Percentiles rank a stretch among this genome's conserved stretches.
Evolutionary conservation across 768 basidiomycete species (phyloP).

Genomic region (Clitopilus passeckerianus): DNA sequence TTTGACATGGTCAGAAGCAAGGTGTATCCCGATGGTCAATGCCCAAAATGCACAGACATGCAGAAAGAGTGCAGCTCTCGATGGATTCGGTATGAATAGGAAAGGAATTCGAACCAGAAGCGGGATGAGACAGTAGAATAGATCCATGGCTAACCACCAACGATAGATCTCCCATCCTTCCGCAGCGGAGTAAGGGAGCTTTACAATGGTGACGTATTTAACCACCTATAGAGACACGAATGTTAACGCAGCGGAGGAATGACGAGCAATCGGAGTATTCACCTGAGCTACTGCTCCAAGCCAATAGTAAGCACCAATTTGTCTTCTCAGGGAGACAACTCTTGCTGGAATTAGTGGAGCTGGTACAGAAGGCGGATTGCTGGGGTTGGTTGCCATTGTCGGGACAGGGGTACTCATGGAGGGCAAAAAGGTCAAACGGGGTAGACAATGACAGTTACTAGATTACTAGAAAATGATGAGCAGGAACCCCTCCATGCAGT

Average conservation of each 20-base stretch:
- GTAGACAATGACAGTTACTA: no score
- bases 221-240: no score
- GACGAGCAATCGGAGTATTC: background rate
- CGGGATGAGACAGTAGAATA: background rate
- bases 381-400: no score
- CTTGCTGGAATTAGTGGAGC: background rate
- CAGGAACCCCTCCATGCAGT: no score
- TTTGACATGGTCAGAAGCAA: background rate
- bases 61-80: background rate
- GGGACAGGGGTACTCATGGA: no score
- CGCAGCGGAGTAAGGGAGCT: background rate
- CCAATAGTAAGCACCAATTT: background rate
- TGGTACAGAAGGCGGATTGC: no score
- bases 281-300: background rate
- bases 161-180: background rate
- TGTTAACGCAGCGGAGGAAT: no score
- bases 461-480: no score
- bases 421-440: no score
- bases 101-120: background rate
- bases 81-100: background rate
- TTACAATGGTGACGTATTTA: background rate
- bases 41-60: background rate
- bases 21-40: background rate
- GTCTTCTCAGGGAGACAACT: background rate
- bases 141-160: background rate